Percentiles rank a stretch among this genome's conserved stretches.
Evolutionary conservation across 108 stramenopile genomes (phyloP).

Genomic region (Discostella stelligeroides): DNA sequence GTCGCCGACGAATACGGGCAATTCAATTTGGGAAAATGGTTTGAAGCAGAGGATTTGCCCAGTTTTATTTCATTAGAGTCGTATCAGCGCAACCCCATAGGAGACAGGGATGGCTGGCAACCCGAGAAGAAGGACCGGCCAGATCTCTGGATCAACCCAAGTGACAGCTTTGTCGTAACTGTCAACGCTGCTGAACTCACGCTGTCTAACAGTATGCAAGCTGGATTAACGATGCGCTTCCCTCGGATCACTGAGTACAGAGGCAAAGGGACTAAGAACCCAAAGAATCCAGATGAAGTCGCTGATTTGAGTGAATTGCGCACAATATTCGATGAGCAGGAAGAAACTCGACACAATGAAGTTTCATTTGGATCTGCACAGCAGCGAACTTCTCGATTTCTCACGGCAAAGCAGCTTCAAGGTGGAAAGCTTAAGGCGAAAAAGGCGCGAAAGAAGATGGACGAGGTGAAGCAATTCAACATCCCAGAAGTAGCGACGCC

Average conservation of each 20-base stretch:
- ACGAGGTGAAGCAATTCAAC: slow-evolving; percentile 32
- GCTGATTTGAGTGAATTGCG: slow-evolving; percentile 45
- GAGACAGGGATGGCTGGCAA: slow-evolving; percentile 69
- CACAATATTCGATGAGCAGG: slow-evolving; percentile 49
- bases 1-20: slow-evolving; percentile 38
- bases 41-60: slow-evolving; percentile 55
- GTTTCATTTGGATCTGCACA: slow-evolving; percentile 30
- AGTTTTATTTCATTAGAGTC: slow-evolving; percentile 70
- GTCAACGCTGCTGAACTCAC: slow-evolving; percentile 76
- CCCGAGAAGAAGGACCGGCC: slow-evolving; percentile 42
- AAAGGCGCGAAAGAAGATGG: slow-evolving; percentile 22
- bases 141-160: slow-evolving; percentile 60
- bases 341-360: slow-evolving; percentile 39
- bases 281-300: slow-evolving; percentile 54
- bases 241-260: slow-evolving; percentile 70
- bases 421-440: slow-evolving; percentile 40
- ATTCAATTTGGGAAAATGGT: slow-evolving; percentile 68
- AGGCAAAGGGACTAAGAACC: slow-evolving; percentile 8
- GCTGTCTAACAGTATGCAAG: slow-evolving; percentile 51
- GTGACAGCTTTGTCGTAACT: slow-evolving; percentile 77
- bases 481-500: slow-evolving; percentile 22
- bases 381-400: slow-evolving; percentile 44
- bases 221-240: slow-evolving; percentile 77
- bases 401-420: slow-evolving; percentile 66
- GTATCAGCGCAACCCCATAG: slow-evolving; percentile 53